Conservation (phyloP, 2,329 filamentous ascomycete genomes). For the Arthrobotrys sinensis region DNA sequence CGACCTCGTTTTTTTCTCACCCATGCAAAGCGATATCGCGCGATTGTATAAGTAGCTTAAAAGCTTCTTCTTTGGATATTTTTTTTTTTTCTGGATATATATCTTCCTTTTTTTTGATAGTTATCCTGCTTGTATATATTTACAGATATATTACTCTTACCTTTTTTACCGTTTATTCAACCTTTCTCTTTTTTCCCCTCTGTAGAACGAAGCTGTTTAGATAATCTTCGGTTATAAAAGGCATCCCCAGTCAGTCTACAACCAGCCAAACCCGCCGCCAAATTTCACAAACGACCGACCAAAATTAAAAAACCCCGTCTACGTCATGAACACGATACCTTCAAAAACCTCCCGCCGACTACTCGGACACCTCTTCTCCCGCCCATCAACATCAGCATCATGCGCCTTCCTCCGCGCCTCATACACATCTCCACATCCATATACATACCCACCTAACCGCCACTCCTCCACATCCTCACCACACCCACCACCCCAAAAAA, state of each 20-base stretch:
- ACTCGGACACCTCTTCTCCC: too few relatives aligned
- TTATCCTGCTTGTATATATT: too few relatives aligned
- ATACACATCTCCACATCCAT: constrained; percentile 36
- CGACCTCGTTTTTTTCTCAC: not conserved
- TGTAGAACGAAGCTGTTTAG: not conserved
- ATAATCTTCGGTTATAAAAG: not conserved
- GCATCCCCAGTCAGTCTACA: too few relatives aligned
- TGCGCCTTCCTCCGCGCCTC: constrained; percentile 3
- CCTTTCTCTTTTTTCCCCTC: not conserved
- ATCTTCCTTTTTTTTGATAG: too few relatives aligned
- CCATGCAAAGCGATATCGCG: not conserved
- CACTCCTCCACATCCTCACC: constrained; percentile 49
- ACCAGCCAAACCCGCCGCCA: too few relatives aligned
- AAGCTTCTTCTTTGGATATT: not conserved
- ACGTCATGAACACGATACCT: constrained; percentile 33
- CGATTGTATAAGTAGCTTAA: constrained; percentile 15
- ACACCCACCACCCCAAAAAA: constrained; percentile 66
- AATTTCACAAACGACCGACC: not conserved
- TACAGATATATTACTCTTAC: too few relatives aligned
- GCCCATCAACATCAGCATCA: not conserved
- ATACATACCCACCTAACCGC: constrained; percentile 60
- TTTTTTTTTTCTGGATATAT: not conserved
- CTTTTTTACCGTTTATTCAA: too few relatives aligned
- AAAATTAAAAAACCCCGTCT: not conserved
- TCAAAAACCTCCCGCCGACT: constrained; percentile 17